phyloP scores from a whole-genome alignment of 2,329 filamentous ascomycete genomes.

The Penicillium verrucosum region DNA sequence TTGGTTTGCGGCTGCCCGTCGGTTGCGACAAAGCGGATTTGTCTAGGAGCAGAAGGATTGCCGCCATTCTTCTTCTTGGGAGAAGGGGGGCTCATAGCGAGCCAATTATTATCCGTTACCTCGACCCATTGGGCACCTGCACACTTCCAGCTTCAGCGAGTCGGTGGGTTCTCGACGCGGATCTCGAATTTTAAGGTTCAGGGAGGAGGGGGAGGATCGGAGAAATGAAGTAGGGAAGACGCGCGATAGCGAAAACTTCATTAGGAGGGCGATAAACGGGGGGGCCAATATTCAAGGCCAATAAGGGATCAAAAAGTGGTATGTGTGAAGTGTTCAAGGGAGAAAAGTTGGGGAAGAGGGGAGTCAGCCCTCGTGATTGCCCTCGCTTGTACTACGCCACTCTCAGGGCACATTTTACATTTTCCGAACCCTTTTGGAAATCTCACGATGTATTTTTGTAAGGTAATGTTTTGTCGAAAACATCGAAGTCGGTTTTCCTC shows the following conservation, averaged over 20 bases:
- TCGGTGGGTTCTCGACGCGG: slow-evolving; percentile 1
- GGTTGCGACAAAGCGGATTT: slow-evolving; percentile 76
- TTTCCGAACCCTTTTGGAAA: not conserved
- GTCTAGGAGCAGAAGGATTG: slow-evolving; percentile 33
- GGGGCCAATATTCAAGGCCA: not conserved
- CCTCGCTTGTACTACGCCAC: slow-evolving; percentile 8
- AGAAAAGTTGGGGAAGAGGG: slow-evolving; percentile 9
- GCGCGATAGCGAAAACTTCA: slow-evolving; percentile 17
- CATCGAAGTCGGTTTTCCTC: not conserved
- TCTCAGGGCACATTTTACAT: slow-evolving; percentile 1
- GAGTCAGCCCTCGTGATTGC: slow-evolving; percentile 2
- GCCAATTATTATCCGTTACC: slow-evolving; percentile 34
- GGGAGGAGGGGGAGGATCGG: slow-evolving; percentile 1
- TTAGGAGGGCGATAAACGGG: slow-evolving; percentile 7
- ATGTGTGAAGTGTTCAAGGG: slow-evolving; percentile 1
- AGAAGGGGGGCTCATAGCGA: slow-evolving; percentile 42
- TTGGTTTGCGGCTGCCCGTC: slow-evolving; percentile 79
- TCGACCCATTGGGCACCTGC: slow-evolving; percentile 32
- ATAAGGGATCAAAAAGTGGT: not conserved
- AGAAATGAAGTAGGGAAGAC: slow-evolving; percentile 13
- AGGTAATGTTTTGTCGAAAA: slow-evolving; percentile 1
- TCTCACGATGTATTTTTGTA: slow-evolving; percentile 9
- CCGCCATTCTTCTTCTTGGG: slow-evolving; percentile 36
- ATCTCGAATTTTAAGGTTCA: not conserved
- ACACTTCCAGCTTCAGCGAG: not conserved